Percentiles rank a stretch among this genome's conserved stretches.
Evolutionary conservation across 1,284 basidiomycete genomes (phyloP).

Genomic region (Puccinia brachypodii): DNA sequence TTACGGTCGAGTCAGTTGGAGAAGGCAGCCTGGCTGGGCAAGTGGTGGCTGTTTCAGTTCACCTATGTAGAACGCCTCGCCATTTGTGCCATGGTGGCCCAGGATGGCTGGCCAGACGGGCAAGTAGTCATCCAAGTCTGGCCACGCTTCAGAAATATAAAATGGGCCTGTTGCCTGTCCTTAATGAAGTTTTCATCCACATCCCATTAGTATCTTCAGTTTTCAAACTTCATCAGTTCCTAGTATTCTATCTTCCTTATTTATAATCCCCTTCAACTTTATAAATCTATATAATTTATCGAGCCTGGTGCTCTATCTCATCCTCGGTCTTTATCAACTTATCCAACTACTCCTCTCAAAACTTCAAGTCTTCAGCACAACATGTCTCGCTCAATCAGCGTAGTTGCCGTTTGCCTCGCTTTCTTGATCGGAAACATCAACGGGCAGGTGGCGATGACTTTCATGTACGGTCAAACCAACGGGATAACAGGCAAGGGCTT

Average conservation of each 20-base stretch:
- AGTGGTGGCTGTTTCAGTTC: too few species aligned
- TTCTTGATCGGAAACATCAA: slow-evolving; percentile 17
- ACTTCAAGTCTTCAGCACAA: background rate
- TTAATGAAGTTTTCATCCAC: too few species aligned
- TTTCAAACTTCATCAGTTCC: background rate
- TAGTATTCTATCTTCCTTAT: background rate
- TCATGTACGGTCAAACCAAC: slow-evolving; percentile 33
- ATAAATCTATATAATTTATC: background rate
- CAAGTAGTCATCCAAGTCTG: too few species aligned
- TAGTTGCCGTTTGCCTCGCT: background rate
- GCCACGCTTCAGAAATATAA: too few species aligned
- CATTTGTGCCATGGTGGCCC: too few species aligned
- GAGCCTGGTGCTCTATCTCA: slow-evolving; percentile 8
- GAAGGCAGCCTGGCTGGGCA: too few species aligned
- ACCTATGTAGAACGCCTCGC: too few species aligned
- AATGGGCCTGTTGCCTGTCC: too few species aligned
- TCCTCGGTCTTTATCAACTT: background rate
- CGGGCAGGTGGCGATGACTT: slow-evolving; percentile 21
- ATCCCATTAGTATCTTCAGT: too few species aligned
- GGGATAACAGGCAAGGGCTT: slow-evolving; percentile 27
- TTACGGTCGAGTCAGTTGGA: too few species aligned
- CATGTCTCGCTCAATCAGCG: background rate
- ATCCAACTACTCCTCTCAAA: background rate
- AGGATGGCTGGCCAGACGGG: too few species aligned
- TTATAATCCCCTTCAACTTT: background rate